Conservation (phyloP, 306 rosid genomes). For the peach (Prunus persica) region DNA sequence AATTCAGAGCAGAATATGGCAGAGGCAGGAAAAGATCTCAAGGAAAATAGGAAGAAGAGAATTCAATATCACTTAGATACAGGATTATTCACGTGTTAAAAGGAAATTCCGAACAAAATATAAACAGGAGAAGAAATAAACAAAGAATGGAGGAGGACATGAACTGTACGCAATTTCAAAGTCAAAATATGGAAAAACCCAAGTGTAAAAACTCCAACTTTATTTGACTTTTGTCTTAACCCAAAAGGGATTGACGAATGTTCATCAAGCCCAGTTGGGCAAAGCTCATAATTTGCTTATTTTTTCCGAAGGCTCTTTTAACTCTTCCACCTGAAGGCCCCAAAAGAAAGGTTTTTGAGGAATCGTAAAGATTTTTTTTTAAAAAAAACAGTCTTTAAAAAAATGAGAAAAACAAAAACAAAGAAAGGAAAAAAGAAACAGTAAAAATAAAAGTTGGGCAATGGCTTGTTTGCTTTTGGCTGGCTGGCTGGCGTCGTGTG, state of each 20-base stretch:
- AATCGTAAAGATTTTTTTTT: conserved; percentile 9
- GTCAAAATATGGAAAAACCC: conserved; percentile 49
- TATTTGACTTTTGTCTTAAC: conserved; percentile 17
- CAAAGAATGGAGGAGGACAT: conserved; percentile 6
- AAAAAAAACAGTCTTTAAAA: too few relatives aligned
- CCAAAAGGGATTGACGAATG: conserved; percentile 46
- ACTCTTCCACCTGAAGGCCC: neutral
- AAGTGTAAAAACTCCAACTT: neutral
- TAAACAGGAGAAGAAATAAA: neutral
- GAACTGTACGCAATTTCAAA: conserved; percentile 48
- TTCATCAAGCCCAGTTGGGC: conserved; percentile 45
- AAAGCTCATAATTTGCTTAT: conserved; percentile 3
- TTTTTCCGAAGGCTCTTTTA: conserved; percentile 5
- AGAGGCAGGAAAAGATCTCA: conserved; percentile 14
- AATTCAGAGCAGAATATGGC: conserved; percentile 32
- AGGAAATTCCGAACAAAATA: conserved; percentile 2
- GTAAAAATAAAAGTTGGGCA: too few relatives aligned
- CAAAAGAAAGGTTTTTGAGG: conserved; percentile 10
- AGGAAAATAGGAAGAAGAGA: conserved; percentile 13
- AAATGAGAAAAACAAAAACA: neutral
- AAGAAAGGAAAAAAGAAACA: too few relatives aligned
- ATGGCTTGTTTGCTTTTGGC: conserved; percentile 5
- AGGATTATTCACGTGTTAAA: conserved; percentile 31
- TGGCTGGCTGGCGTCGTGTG: conserved; percentile 2
- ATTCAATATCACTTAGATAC: neutral